Evolutionary conservation across 1,284 basidiomycete genomes (phyloP), one percentile per base, ranked within the genome.

Genomic region (Fomes fomentarius): DNA sequence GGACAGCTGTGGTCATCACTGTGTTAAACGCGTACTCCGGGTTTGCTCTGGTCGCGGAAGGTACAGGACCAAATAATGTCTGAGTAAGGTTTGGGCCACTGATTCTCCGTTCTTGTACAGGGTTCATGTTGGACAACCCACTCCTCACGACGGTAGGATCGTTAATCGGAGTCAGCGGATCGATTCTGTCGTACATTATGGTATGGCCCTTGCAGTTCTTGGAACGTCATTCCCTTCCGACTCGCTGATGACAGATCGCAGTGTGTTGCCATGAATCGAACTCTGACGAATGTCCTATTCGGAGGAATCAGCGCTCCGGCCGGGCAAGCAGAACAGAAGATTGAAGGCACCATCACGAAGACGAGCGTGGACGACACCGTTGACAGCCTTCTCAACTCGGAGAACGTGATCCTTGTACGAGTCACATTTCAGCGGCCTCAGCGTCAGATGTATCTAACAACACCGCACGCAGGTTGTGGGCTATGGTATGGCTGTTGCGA

Each of bases 41-140:
- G n/a, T 93, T 94, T 63, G 91, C 91, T 19, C 81, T 94, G n/a
- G 90, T 94, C n/a, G 91, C 91, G 2, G 91, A 94, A 79, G 91
- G 85, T 80, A n/a, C 28, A 8, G 12, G 4, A 9, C 8, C 8
- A 6, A 44, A 1, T 12, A 8, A n/a, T 30, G 7, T 10, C 21
- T 8, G 14, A n/a, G 30, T 24, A 12, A 24, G 38, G 22, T 24
- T 14, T 12, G 3, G 12, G 17, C 12, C 9, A 39, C 40, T 11
- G 19, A 26, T 50, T 12, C n/a, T n/a, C n/a, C n/a, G 38, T 24
- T 19, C n/a, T 44, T 4, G 35, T 28, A 8, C 34, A 85, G 84
- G 90, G 7, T 90, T 94, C 66, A 94, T 94, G 91, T 71, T 93
- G 58, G 89, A 94, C 66, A 93, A 94, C 66, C 83, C 90, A 21